phyloP scores from a whole-genome alignment of 2,329 filamentous ascomycete species.

The Fusarium virguliforme region DNA sequence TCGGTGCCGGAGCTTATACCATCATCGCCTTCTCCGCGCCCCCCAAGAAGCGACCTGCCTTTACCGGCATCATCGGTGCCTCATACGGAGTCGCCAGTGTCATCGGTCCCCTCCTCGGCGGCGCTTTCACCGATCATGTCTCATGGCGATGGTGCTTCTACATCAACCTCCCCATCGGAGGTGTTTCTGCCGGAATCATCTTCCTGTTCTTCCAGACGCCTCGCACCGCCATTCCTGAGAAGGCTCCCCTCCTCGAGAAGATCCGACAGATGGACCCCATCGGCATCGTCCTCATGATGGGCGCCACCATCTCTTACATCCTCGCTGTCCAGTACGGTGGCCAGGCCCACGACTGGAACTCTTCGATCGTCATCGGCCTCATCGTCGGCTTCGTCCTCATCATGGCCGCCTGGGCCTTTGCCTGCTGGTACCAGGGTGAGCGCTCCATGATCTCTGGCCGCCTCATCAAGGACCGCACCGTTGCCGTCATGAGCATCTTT shows the following conservation, averaged over 20 bases:
- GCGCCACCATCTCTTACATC: conserved; percentile 61
- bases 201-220: conserved; percentile 62
- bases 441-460: conserved; percentile 61
- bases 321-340: conserved; percentile 67
- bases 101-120: conserved; percentile 57
- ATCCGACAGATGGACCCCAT: conserved; percentile 65
- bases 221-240: conserved; percentile 56
- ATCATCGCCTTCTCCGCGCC: conserved; percentile 64
- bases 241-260: conserved; percentile 61
- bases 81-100: conserved; percentile 58
- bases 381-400: conserved; percentile 60
- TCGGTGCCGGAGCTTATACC: conserved; percentile 66
- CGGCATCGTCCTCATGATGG: conserved; percentile 64
- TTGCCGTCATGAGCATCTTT: conserved; percentile 58
- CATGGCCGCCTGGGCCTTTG: conserved; percentile 54
- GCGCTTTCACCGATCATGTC: conserved; percentile 58
- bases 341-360: conserved; percentile 61
- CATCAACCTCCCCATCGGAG: conserved; percentile 59
- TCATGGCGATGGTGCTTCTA: conserved; percentile 61
- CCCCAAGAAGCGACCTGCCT: conserved; percentile 56
- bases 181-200: conserved; percentile 56
- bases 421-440: conserved; percentile 63
- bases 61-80: conserved; percentile 59
- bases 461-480: conserved; percentile 59
- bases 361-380: conserved; percentile 60